Conservation (phyloP, 1,139 yeast genomes). For the Nakaseomyces delphensis region DNA sequence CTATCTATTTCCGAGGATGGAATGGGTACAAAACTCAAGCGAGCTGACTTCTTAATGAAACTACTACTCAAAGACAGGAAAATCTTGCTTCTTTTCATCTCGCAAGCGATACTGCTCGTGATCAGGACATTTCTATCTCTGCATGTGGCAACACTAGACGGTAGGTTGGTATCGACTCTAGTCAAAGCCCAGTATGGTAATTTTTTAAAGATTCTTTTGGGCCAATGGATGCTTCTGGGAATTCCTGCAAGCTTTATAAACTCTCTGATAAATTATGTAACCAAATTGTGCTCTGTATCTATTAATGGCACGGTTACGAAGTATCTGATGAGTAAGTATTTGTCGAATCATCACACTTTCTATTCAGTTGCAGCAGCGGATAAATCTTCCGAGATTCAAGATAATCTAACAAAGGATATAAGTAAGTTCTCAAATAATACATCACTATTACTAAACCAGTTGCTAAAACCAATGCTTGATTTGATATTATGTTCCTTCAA, state of each 20-base stretch:
- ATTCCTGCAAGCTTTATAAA: constrained; percentile 80
- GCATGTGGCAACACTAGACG: constrained; percentile 81
- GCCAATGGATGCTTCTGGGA: constrained; percentile 78
- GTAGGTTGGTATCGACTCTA: constrained; percentile 72
- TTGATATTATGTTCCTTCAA: constrained; percentile 75
- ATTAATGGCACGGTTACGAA: constrained; percentile 61
- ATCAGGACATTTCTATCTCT: constrained; percentile 67
- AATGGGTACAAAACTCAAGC: constrained; percentile 6
- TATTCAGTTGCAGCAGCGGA: constrained; percentile 25
- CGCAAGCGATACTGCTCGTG: constrained; percentile 57
- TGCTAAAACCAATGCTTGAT: constrained; percentile 78
- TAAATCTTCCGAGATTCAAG: constrained; percentile 24
- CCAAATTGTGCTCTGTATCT: constrained; percentile 55
- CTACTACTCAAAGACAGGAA: constrained; percentile 25
- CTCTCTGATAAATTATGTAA: constrained; percentile 63
- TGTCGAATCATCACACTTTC: constrained; percentile 28
- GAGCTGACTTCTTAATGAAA: constrained; percentile 20
- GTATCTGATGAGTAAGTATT: constrained; percentile 45
- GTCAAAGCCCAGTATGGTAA: constrained; percentile 60
- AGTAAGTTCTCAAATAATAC: constrained; percentile 65
- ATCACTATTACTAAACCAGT: constrained; percentile 74
- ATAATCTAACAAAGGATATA: constrained; percentile 42
- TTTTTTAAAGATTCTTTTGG: constrained; percentile 51
- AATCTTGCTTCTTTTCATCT: constrained; percentile 33
- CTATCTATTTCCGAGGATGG: not conserved